These are phyloP conservation scores for Malus orientalis DNA, from an alignment of 306 rosid species.

Conservation along the genomic window DNA sequence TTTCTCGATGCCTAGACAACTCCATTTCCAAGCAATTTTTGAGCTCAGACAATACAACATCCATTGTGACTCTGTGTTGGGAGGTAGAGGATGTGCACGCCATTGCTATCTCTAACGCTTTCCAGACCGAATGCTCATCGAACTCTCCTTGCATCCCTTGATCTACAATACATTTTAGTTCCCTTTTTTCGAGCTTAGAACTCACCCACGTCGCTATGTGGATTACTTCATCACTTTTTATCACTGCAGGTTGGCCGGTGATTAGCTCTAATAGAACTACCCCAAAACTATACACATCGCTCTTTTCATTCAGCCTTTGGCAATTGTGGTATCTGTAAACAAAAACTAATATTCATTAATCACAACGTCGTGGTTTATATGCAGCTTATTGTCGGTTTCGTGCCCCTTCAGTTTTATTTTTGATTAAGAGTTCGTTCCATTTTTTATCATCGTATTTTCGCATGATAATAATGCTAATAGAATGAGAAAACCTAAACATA, in stretches of 20 bases:
- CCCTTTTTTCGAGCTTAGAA: conserved; percentile 25
- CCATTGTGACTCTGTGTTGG: conserved; percentile 45
- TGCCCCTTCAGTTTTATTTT: too few species aligned
- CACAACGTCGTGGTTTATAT: neutral
- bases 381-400: neutral
- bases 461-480: neutral
- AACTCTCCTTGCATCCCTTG: conserved; percentile 35
- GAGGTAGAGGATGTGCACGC: conserved; percentile 40
- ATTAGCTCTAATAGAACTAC: conserved; percentile 50
- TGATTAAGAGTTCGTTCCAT: neutral
- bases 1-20: conserved; percentile 20
- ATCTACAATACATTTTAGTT: conserved; percentile 31
- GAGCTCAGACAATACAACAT: conserved; percentile 37
- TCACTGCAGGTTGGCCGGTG: conserved; percentile 48
- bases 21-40: conserved; percentile 35
- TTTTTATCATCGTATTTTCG: neutral
- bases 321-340: conserved; percentile 39
- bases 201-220: conserved; percentile 43
- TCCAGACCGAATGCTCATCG: conserved; percentile 24
- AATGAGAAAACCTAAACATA: conserved; percentile 11
- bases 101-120: conserved; percentile 44
- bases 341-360: neutral
- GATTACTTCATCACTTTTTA: conserved; percentile 23
- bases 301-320: conserved; percentile 43
- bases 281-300: conserved; percentile 61